Conservation (phyloP, 768 basidiomycete species). For the Holtermanniella nyarrowii region DNA sequence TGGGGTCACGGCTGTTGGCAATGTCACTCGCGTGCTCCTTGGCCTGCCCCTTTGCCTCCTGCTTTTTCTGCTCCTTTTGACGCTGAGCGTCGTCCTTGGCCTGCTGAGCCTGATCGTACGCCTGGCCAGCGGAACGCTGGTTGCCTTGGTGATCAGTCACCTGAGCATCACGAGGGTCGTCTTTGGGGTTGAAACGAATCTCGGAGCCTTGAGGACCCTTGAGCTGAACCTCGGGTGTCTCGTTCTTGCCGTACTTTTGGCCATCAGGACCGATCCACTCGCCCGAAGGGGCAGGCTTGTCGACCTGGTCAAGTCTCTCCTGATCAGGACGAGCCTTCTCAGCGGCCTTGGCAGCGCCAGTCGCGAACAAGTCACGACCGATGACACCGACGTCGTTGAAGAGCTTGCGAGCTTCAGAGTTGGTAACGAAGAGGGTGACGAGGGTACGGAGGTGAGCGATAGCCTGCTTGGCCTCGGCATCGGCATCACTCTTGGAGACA, state of each 20-base stretch:
- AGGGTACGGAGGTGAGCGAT: conserved; percentile 80
- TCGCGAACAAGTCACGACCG: conserved; percentile 68
- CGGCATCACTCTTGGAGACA: conserved; percentile 50
- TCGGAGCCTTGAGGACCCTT: conserved; percentile 46
- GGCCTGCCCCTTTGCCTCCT: conserved; percentile 25
- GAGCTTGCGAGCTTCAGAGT: conserved; percentile 81
- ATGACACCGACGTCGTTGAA: conserved; percentile 45
- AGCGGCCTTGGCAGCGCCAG: conserved; percentile 60
- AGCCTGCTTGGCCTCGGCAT: conserved; percentile 57
- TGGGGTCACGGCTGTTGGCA: conserved; percentile 28
- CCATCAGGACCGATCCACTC: conserved; percentile 52
- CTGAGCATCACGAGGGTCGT: conserved; percentile 43
- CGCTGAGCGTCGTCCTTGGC: conserved; percentile 30
- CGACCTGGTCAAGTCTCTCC: conserved; percentile 54
- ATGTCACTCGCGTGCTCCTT: conserved; percentile 34
- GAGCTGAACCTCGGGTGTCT: conserved; percentile 48
- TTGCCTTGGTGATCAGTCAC: conserved; percentile 41
- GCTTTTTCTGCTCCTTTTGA: conserved; percentile 24
- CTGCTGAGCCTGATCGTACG: conserved; percentile 34
- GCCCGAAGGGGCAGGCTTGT: conserved; percentile 59
- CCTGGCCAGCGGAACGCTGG: conserved; percentile 33
- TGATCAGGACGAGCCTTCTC: conserved; percentile 56
- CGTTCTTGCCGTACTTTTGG: conserved; percentile 43
- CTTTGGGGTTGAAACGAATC: conserved; percentile 48
- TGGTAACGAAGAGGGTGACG: conserved; percentile 74